Conservation (phyloP, 1,284 basidiomycete species). For the Puccinia novopanici region DNA sequence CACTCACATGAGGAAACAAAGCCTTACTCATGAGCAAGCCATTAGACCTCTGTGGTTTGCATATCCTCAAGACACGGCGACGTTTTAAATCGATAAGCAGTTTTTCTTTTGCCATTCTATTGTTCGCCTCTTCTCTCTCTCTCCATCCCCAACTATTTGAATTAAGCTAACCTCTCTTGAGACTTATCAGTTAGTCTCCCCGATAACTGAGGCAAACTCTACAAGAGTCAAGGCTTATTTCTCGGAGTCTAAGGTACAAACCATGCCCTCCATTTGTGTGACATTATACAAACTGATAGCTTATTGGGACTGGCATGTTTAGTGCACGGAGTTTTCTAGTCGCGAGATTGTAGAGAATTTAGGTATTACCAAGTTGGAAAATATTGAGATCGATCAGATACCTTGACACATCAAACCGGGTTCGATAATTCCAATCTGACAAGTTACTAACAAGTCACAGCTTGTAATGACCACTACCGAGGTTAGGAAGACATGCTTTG, state of each 20-base stretch:
- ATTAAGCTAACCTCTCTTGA: slow-evolving; percentile 69
- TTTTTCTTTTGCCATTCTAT: slow-evolving; percentile 71
- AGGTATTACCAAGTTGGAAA: no score
- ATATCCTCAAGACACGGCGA: slow-evolving; percentile 69
- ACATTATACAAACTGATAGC: neutral
- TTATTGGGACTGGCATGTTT: no score
- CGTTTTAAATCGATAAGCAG: slow-evolving; percentile 69
- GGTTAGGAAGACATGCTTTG: slow-evolving; percentile 67
- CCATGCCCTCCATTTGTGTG: neutral
- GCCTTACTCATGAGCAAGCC: slow-evolving; percentile 68
- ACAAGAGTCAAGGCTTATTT: slow-evolving; percentile 68
- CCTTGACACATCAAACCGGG: slow-evolving; percentile 69
- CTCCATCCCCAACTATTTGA: no score
- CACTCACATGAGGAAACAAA: slow-evolving; percentile 68
- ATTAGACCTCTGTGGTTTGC: slow-evolving; percentile 74
- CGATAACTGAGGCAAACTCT: slow-evolving; percentile 68
- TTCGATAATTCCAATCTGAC: slow-evolving; percentile 66
- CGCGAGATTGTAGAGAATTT: no score
- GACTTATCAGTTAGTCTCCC: no score
- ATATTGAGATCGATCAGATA: no score
- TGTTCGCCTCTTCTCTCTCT: slow-evolving; percentile 26
- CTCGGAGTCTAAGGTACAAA: slow-evolving; percentile 67
- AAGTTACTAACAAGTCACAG: slow-evolving; percentile 39
- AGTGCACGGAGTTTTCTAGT: no score
- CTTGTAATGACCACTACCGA: no score